Base-by-base conservation (phyloP, 2,329 filamentous ascomycete genomes). In the Sarocladiaceae sp. region DNA sequence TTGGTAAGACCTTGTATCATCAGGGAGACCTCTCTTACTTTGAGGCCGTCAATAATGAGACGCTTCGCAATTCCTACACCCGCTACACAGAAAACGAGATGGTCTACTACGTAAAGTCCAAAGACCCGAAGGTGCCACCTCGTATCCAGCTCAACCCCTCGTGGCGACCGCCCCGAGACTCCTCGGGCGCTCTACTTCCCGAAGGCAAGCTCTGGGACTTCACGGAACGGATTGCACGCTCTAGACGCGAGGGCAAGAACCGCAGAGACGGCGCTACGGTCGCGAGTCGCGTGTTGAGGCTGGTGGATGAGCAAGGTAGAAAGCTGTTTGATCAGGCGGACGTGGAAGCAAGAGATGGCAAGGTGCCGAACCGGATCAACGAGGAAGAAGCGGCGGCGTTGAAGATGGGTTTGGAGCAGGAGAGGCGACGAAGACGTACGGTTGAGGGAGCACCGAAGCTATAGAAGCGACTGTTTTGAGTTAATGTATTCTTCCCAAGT, bases 1-100 rank as follows among this genome's bases (percentile, higher is more conserved):
- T 96, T 23, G 93, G 93, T 45, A 97, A 98, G 66, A 97, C 93
- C 0, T 74, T 98, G 1, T 98, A 96, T 59, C 91, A 98, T 60
- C 91, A 98, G 68, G 93, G 93, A 45, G 93, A 98, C 57, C 78
- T 98, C 9, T 90, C 85, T 23, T 98, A 98, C 66, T 97, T 96
- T 54, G 93, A 98, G 66, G 90, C 93, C 3, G 91, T 98, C 51
- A 98, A 98, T 71, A 96, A 96, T 56, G 91, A 98, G 63, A 95
- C 90, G 0, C 76, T 98, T 46, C 95, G 93, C 59, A 98, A 98
- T 63, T 85, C 90, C 0, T 96, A 91, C 64, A 74, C 80, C 29
- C 80, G 88, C 13, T 95, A 95, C 57, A 82, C 90, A 54, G 88
- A 96, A 57, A 91, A 97, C 55, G 87, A 89, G 7, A 94, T 97